A percentile compares a stretch with the other conserved stretches of the same genome.
These are phyloP conservation scores for Talaromyces amestolkiae DNA, from an alignment of 2,329 filamentous ascomycete genomes.

Conservation along the genomic window DNA sequence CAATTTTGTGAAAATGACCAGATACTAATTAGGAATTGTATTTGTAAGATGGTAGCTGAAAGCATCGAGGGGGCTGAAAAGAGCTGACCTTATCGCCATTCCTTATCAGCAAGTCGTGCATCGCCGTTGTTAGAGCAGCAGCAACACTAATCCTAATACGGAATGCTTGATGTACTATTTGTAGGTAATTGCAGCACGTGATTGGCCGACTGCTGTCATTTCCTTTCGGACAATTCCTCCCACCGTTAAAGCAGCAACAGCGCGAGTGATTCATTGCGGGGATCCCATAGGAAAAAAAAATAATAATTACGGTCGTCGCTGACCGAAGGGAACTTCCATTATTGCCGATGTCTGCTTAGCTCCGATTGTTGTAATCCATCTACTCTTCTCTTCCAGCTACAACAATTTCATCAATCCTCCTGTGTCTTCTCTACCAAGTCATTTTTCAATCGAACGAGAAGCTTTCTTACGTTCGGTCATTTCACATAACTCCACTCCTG, in stretches of 20 bases:
- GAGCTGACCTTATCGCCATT: neutral
- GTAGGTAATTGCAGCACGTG: neutral
- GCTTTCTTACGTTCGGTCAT: neutral
- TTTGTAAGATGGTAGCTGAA: neutral
- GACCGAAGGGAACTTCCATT: conserved; percentile 13
- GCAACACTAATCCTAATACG: neutral
- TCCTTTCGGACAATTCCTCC: neutral
- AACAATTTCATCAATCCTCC: neutral
- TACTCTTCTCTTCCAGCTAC: neutral
- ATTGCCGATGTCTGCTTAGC: conserved; percentile 10
- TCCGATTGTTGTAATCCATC: conserved; percentile 8
- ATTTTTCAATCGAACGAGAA: neutral
- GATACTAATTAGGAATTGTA: no score
- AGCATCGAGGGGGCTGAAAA: neutral
- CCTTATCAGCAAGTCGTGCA: conserved; percentile 15
- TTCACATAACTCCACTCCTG: neutral
- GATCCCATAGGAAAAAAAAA: conserved; percentile 8
- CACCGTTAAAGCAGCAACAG: conserved; percentile 11
- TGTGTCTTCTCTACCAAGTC: neutral
- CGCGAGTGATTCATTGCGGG: conserved; percentile 2
- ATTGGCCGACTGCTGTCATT: neutral
- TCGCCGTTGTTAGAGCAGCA: conserved; percentile 6
- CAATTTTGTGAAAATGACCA: neutral
- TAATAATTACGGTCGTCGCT: conserved; percentile 11
- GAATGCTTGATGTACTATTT: neutral